Percentiles rank a stretch among this genome's conserved stretches.
These are phyloP conservation scores for Lentithecium fluviatile DNA, from an alignment of 495 filamentous ascomycete genomes.

Conservation along the genomic window DNA sequence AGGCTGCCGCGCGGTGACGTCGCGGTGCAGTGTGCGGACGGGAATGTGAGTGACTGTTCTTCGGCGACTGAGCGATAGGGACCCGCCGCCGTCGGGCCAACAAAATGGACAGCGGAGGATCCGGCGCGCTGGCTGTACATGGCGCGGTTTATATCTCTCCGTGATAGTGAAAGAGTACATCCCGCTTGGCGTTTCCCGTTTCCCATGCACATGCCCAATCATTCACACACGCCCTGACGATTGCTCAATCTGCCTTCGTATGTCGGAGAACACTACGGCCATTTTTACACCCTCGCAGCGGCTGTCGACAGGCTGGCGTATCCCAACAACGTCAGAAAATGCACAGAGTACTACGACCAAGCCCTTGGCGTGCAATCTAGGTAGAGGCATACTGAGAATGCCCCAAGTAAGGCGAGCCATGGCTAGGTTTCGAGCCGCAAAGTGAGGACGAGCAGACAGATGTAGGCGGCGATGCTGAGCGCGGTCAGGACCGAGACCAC, in stretches of 20 bases:
- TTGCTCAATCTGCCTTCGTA: not conserved
- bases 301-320: too few species aligned
- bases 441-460: slow-evolving; percentile 73
- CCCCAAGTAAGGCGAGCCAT: slow-evolving; percentile 10
- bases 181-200: slow-evolving; percentile 8
- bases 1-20: slow-evolving; percentile 3
- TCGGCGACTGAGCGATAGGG: too few species aligned
- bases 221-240: slow-evolving; percentile 23
- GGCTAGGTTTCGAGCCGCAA: slow-evolving; percentile 45
- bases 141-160: not conserved
- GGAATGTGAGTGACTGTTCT: not conserved
- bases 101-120: not conserved
- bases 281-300: too few species aligned
- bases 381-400: not conserved
- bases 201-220: slow-evolving; percentile 20
- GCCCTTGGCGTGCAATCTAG: slow-evolving; percentile 29
- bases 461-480: slow-evolving; percentile 81
- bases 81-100: not conserved
- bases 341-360: slow-evolving; percentile 21
- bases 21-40: not conserved
- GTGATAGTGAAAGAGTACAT: not conserved
- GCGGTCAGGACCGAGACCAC: slow-evolving; percentile 72
- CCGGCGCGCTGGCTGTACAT: not conserved
- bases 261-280: not conserved
- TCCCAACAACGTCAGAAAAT: slow-evolving; percentile 8